Evolutionary conservation across 2,329 filamentous ascomycete genomes (phyloP).

Genomic region (Pyrenophora graminea): DNA sequence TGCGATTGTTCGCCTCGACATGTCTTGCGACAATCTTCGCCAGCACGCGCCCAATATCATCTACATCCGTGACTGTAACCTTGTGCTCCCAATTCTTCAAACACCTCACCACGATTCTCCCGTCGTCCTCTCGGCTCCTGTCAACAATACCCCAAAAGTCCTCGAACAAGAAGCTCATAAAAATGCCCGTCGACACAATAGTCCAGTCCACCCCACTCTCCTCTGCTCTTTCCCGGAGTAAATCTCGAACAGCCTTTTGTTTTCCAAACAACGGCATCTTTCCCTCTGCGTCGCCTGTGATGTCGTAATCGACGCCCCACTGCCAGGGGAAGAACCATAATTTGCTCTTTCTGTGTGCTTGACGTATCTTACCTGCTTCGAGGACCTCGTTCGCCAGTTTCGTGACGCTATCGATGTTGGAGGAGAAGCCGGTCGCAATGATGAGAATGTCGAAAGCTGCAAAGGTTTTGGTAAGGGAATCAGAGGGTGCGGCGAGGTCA

Average conservation of each 20-base stretch:
- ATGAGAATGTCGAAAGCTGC: slow-evolving; percentile 59
- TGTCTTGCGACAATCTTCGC: slow-evolving; percentile 56
- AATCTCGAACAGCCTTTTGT: slow-evolving; percentile 54
- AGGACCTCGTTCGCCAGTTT: slow-evolving; percentile 64
- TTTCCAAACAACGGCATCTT: slow-evolving; percentile 70
- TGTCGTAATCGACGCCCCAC: slow-evolving; percentile 73
- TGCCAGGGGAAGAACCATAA: slow-evolving; percentile 70
- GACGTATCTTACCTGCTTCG: slow-evolving; percentile 51
- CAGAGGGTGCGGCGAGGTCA: slow-evolving; percentile 47
- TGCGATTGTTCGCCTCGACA: slow-evolving; percentile 40
- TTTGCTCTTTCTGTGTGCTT: slow-evolving; percentile 1
- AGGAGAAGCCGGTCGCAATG: slow-evolving; percentile 64
- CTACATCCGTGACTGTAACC: slow-evolving; percentile 65
- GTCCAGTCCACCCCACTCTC: slow-evolving; percentile 58
- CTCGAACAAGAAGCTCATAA: slow-evolving; percentile 71
- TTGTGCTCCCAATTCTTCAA: slow-evolving; percentile 65
- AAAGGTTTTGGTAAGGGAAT: slow-evolving; percentile 42
- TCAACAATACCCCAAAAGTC: slow-evolving; percentile 66
- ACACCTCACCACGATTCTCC: slow-evolving; percentile 52
- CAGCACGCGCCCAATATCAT: slow-evolving; percentile 66
- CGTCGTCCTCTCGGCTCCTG: slow-evolving; percentile 7
- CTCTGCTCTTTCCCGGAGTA: slow-evolving; percentile 29
- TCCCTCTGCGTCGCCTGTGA: slow-evolving; percentile 59
- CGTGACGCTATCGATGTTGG: slow-evolving; percentile 59
- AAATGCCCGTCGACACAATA: slow-evolving; percentile 70